Conservation (phyloP, 805 yeast genomes). For the Tetrapisispora iriomotensis region DNA sequence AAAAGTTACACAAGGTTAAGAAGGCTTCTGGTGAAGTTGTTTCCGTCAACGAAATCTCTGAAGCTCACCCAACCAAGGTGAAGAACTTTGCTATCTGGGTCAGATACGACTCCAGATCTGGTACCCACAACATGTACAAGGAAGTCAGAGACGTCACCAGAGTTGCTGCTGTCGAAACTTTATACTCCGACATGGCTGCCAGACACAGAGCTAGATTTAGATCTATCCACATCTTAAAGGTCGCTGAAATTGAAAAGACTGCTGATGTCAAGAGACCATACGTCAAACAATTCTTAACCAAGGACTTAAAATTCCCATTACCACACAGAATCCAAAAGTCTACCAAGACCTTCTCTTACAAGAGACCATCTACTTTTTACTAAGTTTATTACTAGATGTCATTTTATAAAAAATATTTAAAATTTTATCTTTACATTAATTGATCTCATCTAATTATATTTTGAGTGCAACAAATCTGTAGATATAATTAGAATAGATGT, state of each 20-base stretch:
- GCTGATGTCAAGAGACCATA: constrained; percentile 99
- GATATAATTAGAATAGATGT: no score
- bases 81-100: constrained; percentile 99
- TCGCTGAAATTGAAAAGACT: constrained; percentile 95
- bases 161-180: constrained; percentile 95
- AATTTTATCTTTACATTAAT: constrained; percentile 1
- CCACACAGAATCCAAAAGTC: constrained; percentile 98
- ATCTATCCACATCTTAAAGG: constrained; percentile 98
- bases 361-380: constrained; percentile 97
- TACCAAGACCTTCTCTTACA: constrained; percentile 76
- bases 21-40: constrained; percentile 99
- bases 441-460: background rate
- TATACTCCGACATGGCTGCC: constrained; percentile 99
- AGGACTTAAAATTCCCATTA: constrained; percentile 98
- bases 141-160: constrained; percentile 99
- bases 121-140: constrained; percentile 99
- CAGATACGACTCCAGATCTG: constrained; percentile 99
- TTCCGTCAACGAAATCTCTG: constrained; percentile 81
- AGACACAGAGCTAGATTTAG: constrained; percentile 99
- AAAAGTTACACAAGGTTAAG: constrained; percentile 98
- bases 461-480: background rate
- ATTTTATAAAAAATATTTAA: constrained; percentile 3
- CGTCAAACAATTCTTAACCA: constrained; percentile 91
- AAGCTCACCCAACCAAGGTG: constrained; percentile 96
- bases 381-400: constrained; percentile 33